phyloP scores from a whole-genome alignment of 176 grass and related monocot species.

The Paspalum notatum region DNA sequence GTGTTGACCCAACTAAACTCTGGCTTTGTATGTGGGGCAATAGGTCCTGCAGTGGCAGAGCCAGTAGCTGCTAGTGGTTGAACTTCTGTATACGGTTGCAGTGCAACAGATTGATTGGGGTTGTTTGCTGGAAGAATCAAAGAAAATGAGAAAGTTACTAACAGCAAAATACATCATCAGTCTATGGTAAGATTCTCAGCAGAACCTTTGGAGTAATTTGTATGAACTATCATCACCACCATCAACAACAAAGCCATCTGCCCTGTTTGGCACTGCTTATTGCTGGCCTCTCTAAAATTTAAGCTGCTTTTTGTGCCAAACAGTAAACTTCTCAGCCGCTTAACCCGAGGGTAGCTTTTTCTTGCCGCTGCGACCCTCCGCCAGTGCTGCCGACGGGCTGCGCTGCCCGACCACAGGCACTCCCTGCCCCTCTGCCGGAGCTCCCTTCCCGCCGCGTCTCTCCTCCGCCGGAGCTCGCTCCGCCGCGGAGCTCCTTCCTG shows the following conservation, averaged over 20 bases:
- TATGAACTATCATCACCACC: conserved; percentile 11
- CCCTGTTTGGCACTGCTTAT: too few relatives aligned
- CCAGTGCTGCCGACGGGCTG: too few relatives aligned
- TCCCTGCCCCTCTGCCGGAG: too few relatives aligned
- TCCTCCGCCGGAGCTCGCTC: too few relatives aligned
- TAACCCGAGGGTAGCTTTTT: too few relatives aligned
- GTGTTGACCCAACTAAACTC: conserved; percentile 65
- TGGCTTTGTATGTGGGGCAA: conserved; percentile 23
- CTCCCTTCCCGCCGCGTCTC: too few relatives aligned
- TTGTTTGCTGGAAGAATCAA: conserved; percentile 49
- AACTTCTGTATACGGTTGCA: conserved; percentile 47
- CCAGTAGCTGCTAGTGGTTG: conserved; percentile 43
- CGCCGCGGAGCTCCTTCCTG: too few relatives aligned
- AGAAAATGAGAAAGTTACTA: conserved; percentile 41
- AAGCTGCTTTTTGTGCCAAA: too few relatives aligned
- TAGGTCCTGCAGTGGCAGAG: conserved; percentile 26
- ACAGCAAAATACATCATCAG: background rate
- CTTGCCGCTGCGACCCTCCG: too few relatives aligned
- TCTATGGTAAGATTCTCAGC: background rate
- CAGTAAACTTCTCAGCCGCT: too few relatives aligned
- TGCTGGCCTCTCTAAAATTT: too few relatives aligned
- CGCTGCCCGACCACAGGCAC: too few relatives aligned
- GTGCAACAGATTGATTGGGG: conserved; percentile 42
- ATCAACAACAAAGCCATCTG: background rate
- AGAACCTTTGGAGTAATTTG: background rate